Base-by-base conservation (phyloP, 768 basidiomycete genomes). In the Steccherinum ochraceum region DNA sequence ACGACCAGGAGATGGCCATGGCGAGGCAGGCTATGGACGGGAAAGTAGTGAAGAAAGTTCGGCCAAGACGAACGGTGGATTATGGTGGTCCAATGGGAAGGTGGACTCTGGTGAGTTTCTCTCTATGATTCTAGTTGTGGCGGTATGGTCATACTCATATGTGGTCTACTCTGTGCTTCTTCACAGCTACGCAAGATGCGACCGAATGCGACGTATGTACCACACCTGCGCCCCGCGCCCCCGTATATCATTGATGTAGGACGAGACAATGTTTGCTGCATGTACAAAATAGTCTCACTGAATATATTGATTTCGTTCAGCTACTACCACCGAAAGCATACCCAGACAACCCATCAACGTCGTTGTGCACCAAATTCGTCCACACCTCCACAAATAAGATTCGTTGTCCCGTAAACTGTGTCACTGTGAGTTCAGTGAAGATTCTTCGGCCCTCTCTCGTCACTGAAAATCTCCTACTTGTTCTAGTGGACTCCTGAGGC, bases 301-400 rank as follows among this genome's bases (percentile, higher is more conserved):
- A 63, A 60, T 53, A 40, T 64, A 56, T 52, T 19, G 44, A 48
- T 50, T 24, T 46, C 19, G 48, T 46, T 40, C 65, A 97, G 95
- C 77, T 98, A n/a, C 74, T 97, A 44, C 95, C 94, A 1, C 87
- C 96, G 1, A 84, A 86, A 66, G 94, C 93, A 24, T 97, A 97
- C 67, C 84, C 88, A 13, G 80, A 83, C 48, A 97, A 98, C 65
- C 77, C 87, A 3, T 91, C 94, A 4, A 95, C 91, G 0, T 97
- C 95, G 0, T 72, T 97, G 49, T 97, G 94, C 65, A 94, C 94
- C 41, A 94, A 96, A 65, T 98, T 96, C 58, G 86, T 97, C 10
- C 96, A 99, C 66, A 97, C 95, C 0, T 96, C 94, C 13, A 97
- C 93, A 40, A 99, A 99, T 75, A 99, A 99, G 69, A 92, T 98